A percentile compares a stretch with the other conserved stretches of the same genome.
Evolutionary conservation across 1,139 yeast genomes (phyloP).

Genomic region (Saccharomycopsis hybrid): DNA sequence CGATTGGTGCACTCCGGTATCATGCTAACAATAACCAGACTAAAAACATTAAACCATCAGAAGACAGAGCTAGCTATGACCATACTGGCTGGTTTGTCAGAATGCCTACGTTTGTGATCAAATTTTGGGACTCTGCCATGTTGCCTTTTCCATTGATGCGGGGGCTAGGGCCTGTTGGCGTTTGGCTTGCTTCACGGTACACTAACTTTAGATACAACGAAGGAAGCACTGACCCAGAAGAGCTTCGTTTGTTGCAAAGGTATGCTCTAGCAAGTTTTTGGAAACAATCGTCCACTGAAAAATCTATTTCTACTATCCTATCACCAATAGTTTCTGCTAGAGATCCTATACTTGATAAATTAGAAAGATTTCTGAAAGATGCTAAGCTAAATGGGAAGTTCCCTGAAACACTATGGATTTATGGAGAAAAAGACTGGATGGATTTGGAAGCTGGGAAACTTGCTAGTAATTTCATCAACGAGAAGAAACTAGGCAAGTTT

Average conservation of each 20-base stretch:
- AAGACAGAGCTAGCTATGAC: conserved; percentile 6
- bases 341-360: conserved; percentile 18
- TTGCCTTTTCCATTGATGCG: conserved; percentile 17
- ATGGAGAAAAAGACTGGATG: conserved; percentile 89
- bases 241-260: conserved; percentile 6
- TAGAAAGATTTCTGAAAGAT: background rate
- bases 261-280: conserved; percentile 17
- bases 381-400: background rate
- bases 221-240: conserved; percentile 8
- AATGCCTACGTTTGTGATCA: conserved; percentile 1
- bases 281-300: conserved; percentile 19
- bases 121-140: conserved; percentile 16
- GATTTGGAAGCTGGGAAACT: conserved; percentile 64
- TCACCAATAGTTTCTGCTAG: conserved; percentile 18
- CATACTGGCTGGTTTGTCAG: conserved; percentile 4
- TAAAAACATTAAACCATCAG: background rate
- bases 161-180: conserved; percentile 20
- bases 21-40: background rate
- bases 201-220: conserved; percentile 11
- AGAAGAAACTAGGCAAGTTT: conserved; percentile 26
- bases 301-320: conserved; percentile 15
- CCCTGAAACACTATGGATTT: conserved; percentile 41
- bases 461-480: conserved; percentile 34
- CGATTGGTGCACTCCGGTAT: conserved; percentile 30
- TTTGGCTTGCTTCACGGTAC: conserved; percentile 13